A percentile compares a stretch with the other conserved stretches of the same genome.
phyloP scores from a whole-genome alignment of 179 eudicot species.

The Corrigiola litoralis region DNA sequence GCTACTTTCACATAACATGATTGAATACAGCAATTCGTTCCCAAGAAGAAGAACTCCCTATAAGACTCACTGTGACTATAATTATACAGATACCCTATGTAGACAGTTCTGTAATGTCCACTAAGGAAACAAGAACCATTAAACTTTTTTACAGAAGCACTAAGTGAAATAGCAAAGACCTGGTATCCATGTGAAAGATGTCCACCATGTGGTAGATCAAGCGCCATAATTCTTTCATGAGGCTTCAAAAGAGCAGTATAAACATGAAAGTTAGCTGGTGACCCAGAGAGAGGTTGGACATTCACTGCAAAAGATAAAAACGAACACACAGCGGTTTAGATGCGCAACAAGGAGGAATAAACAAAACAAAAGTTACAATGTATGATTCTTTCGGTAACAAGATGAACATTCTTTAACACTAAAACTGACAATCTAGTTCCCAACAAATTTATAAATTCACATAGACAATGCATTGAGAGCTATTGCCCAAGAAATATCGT shows the following conservation, averaged over 20 bases:
- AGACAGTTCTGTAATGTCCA: neutral
- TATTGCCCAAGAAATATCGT: too few relatives aligned
- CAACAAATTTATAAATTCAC: too few relatives aligned
- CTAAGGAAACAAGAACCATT: neutral
- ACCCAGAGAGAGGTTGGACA: conserved; percentile 93
- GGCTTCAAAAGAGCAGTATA: conserved; percentile 94
- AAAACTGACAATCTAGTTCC: too few relatives aligned
- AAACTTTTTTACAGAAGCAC: neutral
- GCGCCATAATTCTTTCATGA: conserved; percentile 99
- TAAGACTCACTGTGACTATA: neutral
- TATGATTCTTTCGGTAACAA: too few relatives aligned
- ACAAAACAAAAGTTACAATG: neutral
- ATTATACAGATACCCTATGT: neutral
- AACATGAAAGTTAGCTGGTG: conserved; percentile 93
- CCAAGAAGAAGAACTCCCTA: neutral
- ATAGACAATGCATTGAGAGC: too few relatives aligned
- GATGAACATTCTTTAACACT: too few relatives aligned
- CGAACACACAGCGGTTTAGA: neutral
- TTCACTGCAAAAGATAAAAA: conserved; percentile 56
- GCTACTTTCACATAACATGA: neutral
- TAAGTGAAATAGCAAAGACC: conserved; percentile 35
- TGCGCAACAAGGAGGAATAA: neutral
- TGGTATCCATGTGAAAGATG: conserved; percentile 99
- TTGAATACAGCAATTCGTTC: neutral
- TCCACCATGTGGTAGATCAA: conserved; percentile 99